Evolutionary conservation across 108 stramenopile species (phyloP), one percentile per base, ranked within the genome.

Genomic region (Cyclotella cryptica): DNA sequence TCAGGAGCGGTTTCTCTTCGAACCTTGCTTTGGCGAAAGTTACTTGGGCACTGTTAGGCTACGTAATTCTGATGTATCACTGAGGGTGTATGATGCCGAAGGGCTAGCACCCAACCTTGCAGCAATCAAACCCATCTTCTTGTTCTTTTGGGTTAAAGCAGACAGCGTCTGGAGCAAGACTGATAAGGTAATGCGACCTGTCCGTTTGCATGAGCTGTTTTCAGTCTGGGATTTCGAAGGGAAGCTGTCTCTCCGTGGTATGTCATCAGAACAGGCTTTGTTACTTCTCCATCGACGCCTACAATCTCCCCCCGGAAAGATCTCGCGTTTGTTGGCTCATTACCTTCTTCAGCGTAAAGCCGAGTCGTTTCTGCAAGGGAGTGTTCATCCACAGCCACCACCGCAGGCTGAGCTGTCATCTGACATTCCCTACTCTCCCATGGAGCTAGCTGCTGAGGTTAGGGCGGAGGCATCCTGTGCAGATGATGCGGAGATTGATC

Each of bases 401-500:
- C 1, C 6, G 7, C 11, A 35, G 15, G 43, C 42, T 26, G 45
- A 44, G 14, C 3, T 10, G 19, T 4, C 44, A 3, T 1, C 45
- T 2, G 65, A 66, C n/a, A 41, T 66, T 11, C 22, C 42, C 4
- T 66, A 14, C 22, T n/a, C 42, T 47, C 39, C 45, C 27, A 19
- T 66, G 65, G 65, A 66, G 40, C 3, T 26, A 9, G 1, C 21
- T 10, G 43, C 65, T 0, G 43, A 45, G 6, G 35, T 35, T 35
- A 2, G 35, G 6, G 35, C 35, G 6, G 35, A 35, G 35, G 35
- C 35, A 35, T 3, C 65, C 8, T 18, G 19, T 10, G 3, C 65
- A 24, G 65, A 66, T 47, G 39, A 66, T 47, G 65, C 65, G 3
- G 44, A 66, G 46, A 41, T 66, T 26, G 65, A 66, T 46, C 65